These are phyloP conservation scores for Trichoderma harzianum DNA, from an alignment of 2,329 filamentous ascomycete species.

Conservation along the genomic window DNA sequence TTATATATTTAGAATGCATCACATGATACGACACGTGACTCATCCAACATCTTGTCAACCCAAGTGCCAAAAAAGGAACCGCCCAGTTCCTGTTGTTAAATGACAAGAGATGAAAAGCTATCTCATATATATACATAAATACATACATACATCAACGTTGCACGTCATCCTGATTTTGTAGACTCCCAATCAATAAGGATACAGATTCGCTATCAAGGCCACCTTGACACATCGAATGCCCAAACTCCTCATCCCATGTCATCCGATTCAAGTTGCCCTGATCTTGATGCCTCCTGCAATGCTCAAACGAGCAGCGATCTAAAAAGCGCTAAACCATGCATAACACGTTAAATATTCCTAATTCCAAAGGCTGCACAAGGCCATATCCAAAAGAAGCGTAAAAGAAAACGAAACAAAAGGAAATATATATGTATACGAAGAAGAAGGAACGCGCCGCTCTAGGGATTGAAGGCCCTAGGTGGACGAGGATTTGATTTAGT, in stretches of 20 bases:
- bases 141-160: neutral
- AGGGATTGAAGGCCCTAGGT: neutral
- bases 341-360: slow-evolving; percentile 11
- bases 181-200: slow-evolving; percentile 3
- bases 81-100: neutral
- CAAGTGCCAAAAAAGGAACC: neutral
- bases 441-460: neutral
- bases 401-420: neutral
- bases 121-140: slow-evolving; percentile 2
- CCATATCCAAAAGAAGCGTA: neutral
- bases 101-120: neutral
- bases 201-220: slow-evolving; percentile 7
- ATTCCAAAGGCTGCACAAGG: neutral
- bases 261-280: slow-evolving; percentile 21
- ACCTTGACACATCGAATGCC: slow-evolving; percentile 10
- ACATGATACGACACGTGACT: neutral
- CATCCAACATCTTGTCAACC: neutral
- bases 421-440: neutral
- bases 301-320: slow-evolving; percentile 17
- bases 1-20: neutral
- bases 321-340: slow-evolving; percentile 22
- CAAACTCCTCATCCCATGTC: slow-evolving; percentile 7
- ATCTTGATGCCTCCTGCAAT: slow-evolving; percentile 20
- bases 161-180: neutral
- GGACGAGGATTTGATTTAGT: slow-evolving; percentile 23